Conservation (phyloP, 345 rosid species). For the Eucalyptus grandis region DNA sequence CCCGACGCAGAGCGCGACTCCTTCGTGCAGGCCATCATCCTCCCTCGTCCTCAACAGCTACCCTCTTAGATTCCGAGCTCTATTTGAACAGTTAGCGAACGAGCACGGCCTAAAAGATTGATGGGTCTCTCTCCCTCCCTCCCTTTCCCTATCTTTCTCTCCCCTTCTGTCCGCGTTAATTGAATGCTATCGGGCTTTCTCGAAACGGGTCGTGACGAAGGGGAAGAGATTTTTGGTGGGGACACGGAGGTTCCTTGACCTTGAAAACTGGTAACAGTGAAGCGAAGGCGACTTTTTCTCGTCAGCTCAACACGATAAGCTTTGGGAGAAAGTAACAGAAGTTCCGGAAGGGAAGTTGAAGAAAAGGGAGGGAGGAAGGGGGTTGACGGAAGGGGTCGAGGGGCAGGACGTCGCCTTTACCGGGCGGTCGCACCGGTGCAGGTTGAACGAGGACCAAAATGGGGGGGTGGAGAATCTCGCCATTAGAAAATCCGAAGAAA, state of each 20-base stretch:
- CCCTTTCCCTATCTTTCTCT: background rate
- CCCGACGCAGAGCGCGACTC: slow-evolving; percentile 29
- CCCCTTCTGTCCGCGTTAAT: background rate
- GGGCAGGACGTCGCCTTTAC: too few relatives aligned
- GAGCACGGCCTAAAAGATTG: background rate
- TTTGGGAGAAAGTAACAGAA: background rate
- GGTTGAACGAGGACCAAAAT: background rate
- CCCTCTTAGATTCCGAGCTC: background rate
- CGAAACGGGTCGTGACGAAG: background rate
- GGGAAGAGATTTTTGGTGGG: background rate
- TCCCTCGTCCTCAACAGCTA: background rate
- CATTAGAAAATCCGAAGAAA: background rate
- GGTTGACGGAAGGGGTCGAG: background rate
- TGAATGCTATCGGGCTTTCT: background rate
- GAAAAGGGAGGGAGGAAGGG: background rate
- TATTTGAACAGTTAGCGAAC: background rate
- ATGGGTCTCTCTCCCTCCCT: background rate
- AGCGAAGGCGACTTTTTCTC: background rate
- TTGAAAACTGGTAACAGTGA: slow-evolving; percentile 2
- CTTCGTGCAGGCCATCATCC: background rate
- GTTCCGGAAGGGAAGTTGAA: background rate
- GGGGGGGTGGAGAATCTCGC: background rate
- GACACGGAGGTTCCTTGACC: background rate
- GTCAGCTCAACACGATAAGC: background rate
- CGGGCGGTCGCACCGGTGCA: background rate